These are phyloP conservation scores for Amauroascus niger DNA, from an alignment of 2,329 filamentous ascomycete species.

Conservation along the genomic window DNA sequence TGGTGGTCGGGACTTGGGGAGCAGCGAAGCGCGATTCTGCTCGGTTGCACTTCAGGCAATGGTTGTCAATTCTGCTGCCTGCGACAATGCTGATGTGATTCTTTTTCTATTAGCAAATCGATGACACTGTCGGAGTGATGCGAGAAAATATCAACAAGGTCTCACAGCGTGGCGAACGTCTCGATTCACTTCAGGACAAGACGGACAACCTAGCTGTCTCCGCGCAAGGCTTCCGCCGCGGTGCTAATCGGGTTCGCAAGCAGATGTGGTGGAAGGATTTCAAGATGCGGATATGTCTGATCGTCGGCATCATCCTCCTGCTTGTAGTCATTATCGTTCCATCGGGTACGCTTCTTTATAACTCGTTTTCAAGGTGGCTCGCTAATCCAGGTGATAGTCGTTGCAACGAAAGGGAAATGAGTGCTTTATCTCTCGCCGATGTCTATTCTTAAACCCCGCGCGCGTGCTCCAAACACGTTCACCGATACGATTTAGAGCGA, in stretches of 20 bases:
- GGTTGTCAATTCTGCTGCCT: conserved; percentile 1
- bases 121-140: conserved; percentile 92
- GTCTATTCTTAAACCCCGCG: background rate
- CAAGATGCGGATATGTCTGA: conserved; percentile 99
- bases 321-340: conserved; percentile 92
- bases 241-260: conserved; percentile 91
- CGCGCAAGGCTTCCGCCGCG: conserved; percentile 88
- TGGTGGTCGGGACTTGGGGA: background rate
- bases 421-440: too few relatives aligned
- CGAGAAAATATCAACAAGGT: conserved; percentile 96
- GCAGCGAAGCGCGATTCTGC: background rate
- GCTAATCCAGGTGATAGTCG: conserved; percentile 14
- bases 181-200: conserved; percentile 85
- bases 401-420: conserved; percentile 14
- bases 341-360: conserved; percentile 53
- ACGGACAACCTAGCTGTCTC: conserved; percentile 85
- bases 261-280: conserved; percentile 99
- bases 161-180: conserved; percentile 78
- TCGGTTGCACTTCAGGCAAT: background rate
- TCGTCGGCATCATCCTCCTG: conserved; percentile 81
- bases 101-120: conserved; percentile 69
- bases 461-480: background rate
- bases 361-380: background rate
- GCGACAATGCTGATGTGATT: background rate
- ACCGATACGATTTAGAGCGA: background rate